Percentiles rank a stretch among this genome's conserved stretches.
Conservation (phyloP, 768 basidiomycete species). For the Leccinum longicurvipes region DNA sequence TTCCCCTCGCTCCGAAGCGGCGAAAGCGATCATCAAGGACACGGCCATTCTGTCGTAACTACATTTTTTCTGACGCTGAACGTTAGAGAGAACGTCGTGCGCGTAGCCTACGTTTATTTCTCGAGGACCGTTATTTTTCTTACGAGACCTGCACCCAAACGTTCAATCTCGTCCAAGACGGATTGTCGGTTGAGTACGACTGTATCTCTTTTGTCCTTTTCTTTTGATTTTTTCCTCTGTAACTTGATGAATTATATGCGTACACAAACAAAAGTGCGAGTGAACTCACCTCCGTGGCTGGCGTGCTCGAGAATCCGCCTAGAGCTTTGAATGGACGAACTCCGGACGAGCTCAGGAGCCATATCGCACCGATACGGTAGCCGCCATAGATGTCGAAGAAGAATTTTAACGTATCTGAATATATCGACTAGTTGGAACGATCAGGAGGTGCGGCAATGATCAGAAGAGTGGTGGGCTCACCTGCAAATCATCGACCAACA, state of each 20-base stretch:
- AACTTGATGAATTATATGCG: neutral
- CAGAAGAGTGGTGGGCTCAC: slow-evolving; percentile 38
- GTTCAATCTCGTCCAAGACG: slow-evolving; percentile 70
- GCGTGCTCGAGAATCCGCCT: slow-evolving; percentile 73
- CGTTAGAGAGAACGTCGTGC: neutral
- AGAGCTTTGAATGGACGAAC: slow-evolving; percentile 75
- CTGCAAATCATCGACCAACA: slow-evolving; percentile 69
- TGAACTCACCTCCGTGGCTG: slow-evolving; percentile 36
- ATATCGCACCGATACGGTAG: slow-evolving; percentile 73
- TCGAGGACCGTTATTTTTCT: slow-evolving; percentile 37
- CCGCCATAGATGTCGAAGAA: slow-evolving; percentile 88
- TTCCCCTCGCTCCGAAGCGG: slow-evolving; percentile 29
- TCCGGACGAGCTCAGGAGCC: slow-evolving; percentile 71
- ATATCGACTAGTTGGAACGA: slow-evolving; percentile 49
- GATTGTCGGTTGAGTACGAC: slow-evolving; percentile 67
- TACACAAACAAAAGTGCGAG: neutral
- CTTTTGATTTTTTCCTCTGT: slow-evolving; percentile 31
- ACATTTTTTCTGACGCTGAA: neutral
- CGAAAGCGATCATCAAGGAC: slow-evolving; percentile 27
- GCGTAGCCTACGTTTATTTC: neutral
- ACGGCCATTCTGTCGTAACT: slow-evolving; percentile 23
- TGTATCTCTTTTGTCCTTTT: slow-evolving; percentile 50
- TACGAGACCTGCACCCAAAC: slow-evolving; percentile 70
- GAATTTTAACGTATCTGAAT: slow-evolving; percentile 72
- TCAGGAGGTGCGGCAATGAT: slow-evolving; percentile 1